phyloP scores from a whole-genome alignment of 2,329 filamentous ascomycete genomes.

The Cadophora gregata region DNA sequence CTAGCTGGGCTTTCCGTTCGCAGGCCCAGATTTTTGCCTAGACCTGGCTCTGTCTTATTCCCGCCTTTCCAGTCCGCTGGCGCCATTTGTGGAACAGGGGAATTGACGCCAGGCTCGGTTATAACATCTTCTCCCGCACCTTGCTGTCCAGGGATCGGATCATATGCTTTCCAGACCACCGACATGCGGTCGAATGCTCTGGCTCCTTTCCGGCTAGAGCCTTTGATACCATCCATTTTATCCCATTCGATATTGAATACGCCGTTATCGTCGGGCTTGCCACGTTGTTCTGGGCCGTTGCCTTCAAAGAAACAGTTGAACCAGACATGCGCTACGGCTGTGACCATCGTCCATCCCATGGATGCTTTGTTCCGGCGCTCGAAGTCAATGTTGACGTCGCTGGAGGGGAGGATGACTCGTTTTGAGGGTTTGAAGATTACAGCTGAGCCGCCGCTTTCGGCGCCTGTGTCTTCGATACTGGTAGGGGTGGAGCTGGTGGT shows the following conservation, averaged over 20 bases:
- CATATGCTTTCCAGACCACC: conserved; percentile 76
- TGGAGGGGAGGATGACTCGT: conserved; percentile 75
- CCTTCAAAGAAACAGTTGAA: conserved; percentile 96
- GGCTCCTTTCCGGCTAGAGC: conserved; percentile 80
- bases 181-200: conserved; percentile 81
- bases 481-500: conserved; percentile 19
- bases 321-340: conserved; percentile 93
- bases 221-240: conserved; percentile 92
- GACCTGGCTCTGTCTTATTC: conserved; percentile 52
- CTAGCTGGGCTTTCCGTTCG: conserved; percentile 69
- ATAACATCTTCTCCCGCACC: conserved; percentile 53
- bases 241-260: conserved; percentile 77
- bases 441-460: conserved; percentile 68
- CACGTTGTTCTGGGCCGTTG: conserved; percentile 70
- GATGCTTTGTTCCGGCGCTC: conserved; percentile 83
- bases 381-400: conserved; percentile 88
- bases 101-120: conserved; percentile 68
- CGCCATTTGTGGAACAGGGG: conserved; percentile 71
- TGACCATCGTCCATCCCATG: conserved; percentile 87
- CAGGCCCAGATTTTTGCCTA: conserved; percentile 71
- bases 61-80: conserved; percentile 76
- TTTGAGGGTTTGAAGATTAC: conserved; percentile 78
- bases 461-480: conserved; percentile 43
- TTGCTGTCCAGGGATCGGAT: conserved; percentile 36
- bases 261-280: conserved; percentile 70